Evolutionary conservation across 805 yeast genomes (phyloP).

Genomic region (Cyberlindnera mycetangii): DNA sequence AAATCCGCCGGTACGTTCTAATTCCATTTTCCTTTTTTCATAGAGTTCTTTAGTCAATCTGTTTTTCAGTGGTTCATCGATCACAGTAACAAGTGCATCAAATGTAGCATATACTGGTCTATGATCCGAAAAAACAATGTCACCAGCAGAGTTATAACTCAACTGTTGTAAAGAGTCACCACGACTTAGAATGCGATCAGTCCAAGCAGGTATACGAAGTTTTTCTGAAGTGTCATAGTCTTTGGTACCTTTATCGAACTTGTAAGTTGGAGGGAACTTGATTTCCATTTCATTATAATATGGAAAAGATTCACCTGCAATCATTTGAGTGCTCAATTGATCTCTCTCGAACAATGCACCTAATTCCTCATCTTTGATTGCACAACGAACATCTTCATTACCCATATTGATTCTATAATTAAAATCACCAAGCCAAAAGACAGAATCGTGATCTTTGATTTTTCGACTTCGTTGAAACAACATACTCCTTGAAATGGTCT

Average conservation of each 20-base stretch:
- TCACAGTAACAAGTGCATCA: conserved; percentile 56
- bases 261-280: conserved; percentile 86
- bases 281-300: conserved; percentile 80
- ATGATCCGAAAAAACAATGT: conserved; percentile 78
- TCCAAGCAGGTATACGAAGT: conserved; percentile 95
- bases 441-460: conserved; percentile 76
- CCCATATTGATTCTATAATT: conserved; percentile 77
- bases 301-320: conserved; percentile 73
- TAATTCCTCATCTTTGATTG: conserved; percentile 47
- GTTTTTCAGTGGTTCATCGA: conserved; percentile 55
- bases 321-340: conserved; percentile 76
- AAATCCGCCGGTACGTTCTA: conserved; percentile 19
- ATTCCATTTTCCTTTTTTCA: conserved; percentile 36
- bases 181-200: conserved; percentile 79
- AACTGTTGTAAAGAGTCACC: conserved; percentile 57
- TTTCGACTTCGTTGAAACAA: conserved; percentile 73
- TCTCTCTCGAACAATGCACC: conserved; percentile 62
- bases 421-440: conserved; percentile 92
- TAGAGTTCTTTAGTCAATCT: conserved; percentile 53
- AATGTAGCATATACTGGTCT: conserved; percentile 82
- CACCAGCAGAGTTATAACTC: conserved; percentile 55
- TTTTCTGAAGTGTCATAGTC: conserved; percentile 88
- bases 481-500: conserved; percentile 70
- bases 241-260: conserved; percentile 83
- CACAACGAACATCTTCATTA: conserved; percentile 63